Conservation (phyloP, 2,329 filamentous ascomycete species). For the Camillea tinctor region DNA sequence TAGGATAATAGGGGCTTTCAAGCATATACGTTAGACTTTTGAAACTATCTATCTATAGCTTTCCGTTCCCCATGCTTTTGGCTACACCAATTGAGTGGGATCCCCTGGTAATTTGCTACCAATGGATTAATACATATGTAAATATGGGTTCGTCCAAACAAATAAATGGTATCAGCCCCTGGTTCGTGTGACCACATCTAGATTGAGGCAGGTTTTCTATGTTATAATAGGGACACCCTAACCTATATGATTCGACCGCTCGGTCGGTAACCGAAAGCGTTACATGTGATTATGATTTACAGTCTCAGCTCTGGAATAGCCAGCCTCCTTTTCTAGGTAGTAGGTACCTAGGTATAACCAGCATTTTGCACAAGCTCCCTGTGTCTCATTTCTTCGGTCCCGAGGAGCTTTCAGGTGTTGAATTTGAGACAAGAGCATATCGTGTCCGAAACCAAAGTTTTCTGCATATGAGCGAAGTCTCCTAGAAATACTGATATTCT, state of each 20-base stretch:
- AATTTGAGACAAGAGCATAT: background rate
- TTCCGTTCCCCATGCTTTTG: too few relatives aligned
- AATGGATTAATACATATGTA: background rate
- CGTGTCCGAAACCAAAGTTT: background rate
- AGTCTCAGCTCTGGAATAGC: background rate
- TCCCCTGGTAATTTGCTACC: background rate
- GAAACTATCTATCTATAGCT: too few relatives aligned
- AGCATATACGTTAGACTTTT: too few relatives aligned
- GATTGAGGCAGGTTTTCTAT: background rate
- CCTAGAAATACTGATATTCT: background rate
- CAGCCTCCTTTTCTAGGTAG: background rate
- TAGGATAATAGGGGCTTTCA: too few relatives aligned
- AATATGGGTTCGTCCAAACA: background rate
- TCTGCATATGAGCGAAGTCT: background rate
- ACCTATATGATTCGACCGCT: background rate
- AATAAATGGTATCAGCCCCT: background rate
- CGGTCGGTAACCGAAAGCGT: background rate
- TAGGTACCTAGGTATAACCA: background rate
- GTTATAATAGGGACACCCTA: background rate
- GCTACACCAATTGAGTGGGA: background rate
- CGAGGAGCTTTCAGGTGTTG: background rate
- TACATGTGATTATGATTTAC: background rate
- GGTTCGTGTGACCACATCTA: background rate
- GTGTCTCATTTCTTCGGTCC: background rate
- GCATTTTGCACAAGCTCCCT: background rate